Evolutionary conservation across 179 eudicot genomes (phyloP), one percentile per base, ranked within the genome.

Genomic region (Amaranthus tricolor): DNA sequence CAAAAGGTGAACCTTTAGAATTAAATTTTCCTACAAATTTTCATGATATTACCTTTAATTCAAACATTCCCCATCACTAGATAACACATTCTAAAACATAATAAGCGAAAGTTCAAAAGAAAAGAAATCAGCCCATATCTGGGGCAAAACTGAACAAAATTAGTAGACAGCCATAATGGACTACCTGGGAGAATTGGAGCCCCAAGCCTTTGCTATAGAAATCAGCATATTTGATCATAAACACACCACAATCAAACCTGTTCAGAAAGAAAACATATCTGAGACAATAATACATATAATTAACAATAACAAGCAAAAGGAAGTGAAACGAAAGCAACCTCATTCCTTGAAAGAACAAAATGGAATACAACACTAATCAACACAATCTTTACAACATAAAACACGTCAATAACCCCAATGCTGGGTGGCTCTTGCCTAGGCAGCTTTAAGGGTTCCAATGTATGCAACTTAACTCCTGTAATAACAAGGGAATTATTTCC

Each of bases 171-270:
- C 17, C 17, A 10, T 48, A 45, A 56, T 24, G 53, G 53, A 75
- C n/a, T 82, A 94, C 98, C 99, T 95, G 99, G 66, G 82, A 77
- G 72, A 95, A 93, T 70, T 81, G 84, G 74, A 95, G 95, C 55
- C 93, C 93, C 73, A 90, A 49, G 66, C 85, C 99, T 79, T 97
- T 88, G 85, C 97, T 95, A 79, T 88, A 95, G 80, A 95, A 95
- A 79, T 95, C 97, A 13, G 89, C 84, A 80, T 93, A 95, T 73
- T 95, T 95, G 80, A 95, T 81, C 97, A 95, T 95, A 82, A 95
- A 95, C 84, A 95, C 76, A 47, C 99, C 99, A 80, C 99, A 95
- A 77, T 94, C 98, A 67, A 16, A 94, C 86, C 97, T 94, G 88
- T 70, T 62, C 6, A 49, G 78, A 62, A 75, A 20, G 24, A 71